Percentiles rank a stretch among this genome's conserved stretches.
These are phyloP conservation scores for Coemansia umbellata DNA, from an alignment of 192 early-diverging fungal species.

Conservation along the genomic window DNA sequence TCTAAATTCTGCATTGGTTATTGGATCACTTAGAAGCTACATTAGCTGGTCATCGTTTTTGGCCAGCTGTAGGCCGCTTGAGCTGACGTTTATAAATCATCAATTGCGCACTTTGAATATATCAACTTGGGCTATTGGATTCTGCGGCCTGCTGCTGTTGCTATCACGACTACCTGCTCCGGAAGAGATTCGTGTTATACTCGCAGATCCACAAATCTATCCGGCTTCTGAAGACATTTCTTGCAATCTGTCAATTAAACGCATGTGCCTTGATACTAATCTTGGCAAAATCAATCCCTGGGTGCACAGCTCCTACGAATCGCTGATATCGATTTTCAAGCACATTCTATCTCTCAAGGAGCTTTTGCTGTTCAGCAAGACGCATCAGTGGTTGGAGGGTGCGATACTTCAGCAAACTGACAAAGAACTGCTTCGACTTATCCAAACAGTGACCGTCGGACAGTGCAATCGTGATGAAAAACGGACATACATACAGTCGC, in stretches of 20 bases:
- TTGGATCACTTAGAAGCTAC: not conserved
- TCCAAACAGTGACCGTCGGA: conserved; percentile 3
- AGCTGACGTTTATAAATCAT: not conserved
- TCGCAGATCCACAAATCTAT: not conserved
- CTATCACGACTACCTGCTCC: conserved; percentile 4
- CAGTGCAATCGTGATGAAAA: conserved; percentile 9
- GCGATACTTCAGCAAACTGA: not conserved
- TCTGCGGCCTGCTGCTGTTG: conserved; percentile 9
- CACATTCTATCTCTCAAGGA: conserved; percentile 17
- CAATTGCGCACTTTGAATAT: conserved; percentile 8
- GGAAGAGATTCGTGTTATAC: conserved; percentile 7
- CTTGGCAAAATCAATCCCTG: not conserved
- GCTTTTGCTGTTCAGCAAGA: conserved; percentile 13
- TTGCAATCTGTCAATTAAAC: conserved; percentile 7
- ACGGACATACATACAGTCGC: not conserved
- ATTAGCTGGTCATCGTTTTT: not conserved
- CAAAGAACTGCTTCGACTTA: conserved; percentile 11
- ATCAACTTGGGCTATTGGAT: conserved; percentile 2
- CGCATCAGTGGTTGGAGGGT: not conserved
- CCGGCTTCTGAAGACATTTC: conserved; percentile 2
- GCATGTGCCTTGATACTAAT: conserved; percentile 11
- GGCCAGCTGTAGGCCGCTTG: not conserved
- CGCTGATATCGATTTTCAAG: conserved; percentile 1
- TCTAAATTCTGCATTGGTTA: not conserved
- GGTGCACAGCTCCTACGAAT: not conserved